Evolutionary conservation across 2,329 filamentous ascomycete species (phyloP).

Genomic region (Gaeumannomyces sp.): DNA sequence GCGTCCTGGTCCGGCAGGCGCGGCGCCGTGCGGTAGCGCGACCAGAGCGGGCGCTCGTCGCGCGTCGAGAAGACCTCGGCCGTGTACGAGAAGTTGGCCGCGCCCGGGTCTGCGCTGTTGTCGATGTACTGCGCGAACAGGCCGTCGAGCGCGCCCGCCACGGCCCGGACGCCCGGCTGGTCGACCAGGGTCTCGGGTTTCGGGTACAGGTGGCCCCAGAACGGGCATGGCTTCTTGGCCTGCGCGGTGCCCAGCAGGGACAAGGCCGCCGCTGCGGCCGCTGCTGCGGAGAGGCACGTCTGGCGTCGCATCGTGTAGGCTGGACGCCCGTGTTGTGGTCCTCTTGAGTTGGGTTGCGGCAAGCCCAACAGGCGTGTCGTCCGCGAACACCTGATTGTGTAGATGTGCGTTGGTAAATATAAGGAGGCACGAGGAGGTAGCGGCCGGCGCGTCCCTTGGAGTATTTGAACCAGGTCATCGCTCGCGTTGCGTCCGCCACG

Average conservation of each 20-base stretch:
- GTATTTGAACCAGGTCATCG: background rate
- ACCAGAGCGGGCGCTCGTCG: constrained; percentile 22
- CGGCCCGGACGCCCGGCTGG: constrained; percentile 17
- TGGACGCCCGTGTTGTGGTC: background rate
- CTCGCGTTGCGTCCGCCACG: background rate
- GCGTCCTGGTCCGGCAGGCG: constrained; percentile 17
- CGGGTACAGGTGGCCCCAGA: constrained; percentile 26
- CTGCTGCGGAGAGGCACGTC: background rate
- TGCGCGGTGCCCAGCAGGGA: background rate
- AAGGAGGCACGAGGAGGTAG: background rate
- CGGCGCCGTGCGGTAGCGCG: constrained; percentile 24
- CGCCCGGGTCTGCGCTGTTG: constrained; percentile 18
- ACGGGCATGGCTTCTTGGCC: constrained; percentile 25
- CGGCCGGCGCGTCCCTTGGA: too few relatives aligned
- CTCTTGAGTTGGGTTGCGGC: background rate
- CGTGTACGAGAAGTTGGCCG: constrained; percentile 25
- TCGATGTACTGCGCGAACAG: constrained; percentile 24
- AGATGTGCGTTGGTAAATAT: too few relatives aligned
- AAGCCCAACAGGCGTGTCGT: too few relatives aligned
- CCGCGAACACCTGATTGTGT: too few relatives aligned
- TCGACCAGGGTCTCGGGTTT: constrained; percentile 21
- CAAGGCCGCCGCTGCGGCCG: too few relatives aligned
- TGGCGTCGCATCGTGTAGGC: background rate
- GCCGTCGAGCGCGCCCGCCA: constrained; percentile 17
- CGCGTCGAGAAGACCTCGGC: constrained; percentile 25